Base-by-base conservation (phyloP, 2,329 filamentous ascomycete genomes). In the Arthroderma sp. region DNA sequence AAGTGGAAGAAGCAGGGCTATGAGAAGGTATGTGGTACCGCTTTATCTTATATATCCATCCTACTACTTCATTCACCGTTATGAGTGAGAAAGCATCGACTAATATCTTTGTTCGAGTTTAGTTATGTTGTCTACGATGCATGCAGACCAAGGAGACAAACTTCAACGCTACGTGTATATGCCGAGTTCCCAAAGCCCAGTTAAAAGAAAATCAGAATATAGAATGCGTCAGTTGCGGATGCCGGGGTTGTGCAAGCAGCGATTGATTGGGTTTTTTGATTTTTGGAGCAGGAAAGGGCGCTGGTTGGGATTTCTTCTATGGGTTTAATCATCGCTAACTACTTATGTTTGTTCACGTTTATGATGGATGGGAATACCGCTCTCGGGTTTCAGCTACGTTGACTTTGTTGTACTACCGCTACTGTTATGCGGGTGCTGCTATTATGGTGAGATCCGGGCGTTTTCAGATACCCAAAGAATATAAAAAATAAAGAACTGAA, bases 1-100 rank as follows among this genome's bases (percentile, higher is more conserved):
- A 98, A 98, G 70, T 98, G 91, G 91, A 98, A 98, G 78, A 98
- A 98, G 71, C 84, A 93, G 58, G 91, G 91, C 10, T 98, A 98
- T 59, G 91, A 98, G 66, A 95, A 96, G 80, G 85, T 86, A 63
- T 36, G 36, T 44, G 1, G 29, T 22, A 22, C 3, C 15, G 15
- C 15, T 22, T 22, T 22, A 22, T 3, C 15, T 8, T 29, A 36
- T 50, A 45, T 30, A 29, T 15, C 34, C 33, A 6, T 40, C 29
- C 46, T 29, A n/a, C 27, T 11, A n/a, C 27, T 11, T 8, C 4
- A 8, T 41, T 3, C 10, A n/a, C 29, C 34, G 7, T 31, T 36
- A 5, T 33, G 33, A 15, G 7, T 27, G 11, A n/a, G 8, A 4
- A 9, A 22, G 29, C 11, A 9, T 38, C 43, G 10, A 42, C 28